Percentiles rank a stretch among this genome's conserved stretches.
Conservation (phyloP, 768 basidiomycete genomes). For the Termitomyces sp. region DNA sequence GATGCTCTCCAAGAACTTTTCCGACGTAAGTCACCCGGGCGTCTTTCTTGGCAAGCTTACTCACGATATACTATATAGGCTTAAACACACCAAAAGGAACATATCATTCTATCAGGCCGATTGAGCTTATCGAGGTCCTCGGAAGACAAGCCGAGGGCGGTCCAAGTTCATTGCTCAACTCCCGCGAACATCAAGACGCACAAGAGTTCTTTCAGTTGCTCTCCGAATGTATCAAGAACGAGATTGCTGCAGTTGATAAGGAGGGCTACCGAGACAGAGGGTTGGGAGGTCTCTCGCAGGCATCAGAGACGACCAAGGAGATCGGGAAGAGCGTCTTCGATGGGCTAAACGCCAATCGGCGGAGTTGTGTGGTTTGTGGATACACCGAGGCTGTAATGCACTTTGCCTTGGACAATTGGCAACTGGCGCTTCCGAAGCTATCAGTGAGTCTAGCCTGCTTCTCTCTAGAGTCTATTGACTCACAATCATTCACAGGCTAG, state of each 20-base stretch:
- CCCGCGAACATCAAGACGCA: slow-evolving; percentile 95
- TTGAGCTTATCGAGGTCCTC: slow-evolving; percentile 69
- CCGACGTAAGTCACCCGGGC: slow-evolving; percentile 43
- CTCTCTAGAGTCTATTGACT: background rate
- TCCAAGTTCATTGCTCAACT: slow-evolving; percentile 67
- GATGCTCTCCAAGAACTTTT: slow-evolving; percentile 76
- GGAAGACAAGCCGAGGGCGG: slow-evolving; percentile 51
- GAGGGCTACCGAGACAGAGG: slow-evolving; percentile 73
- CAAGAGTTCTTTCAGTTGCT: slow-evolving; percentile 97
- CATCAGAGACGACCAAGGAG: slow-evolving; percentile 23
- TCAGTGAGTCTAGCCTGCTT: slow-evolving; percentile 41
- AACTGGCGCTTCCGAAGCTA: slow-evolving; percentile 67
- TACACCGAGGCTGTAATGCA: slow-evolving; percentile 95
- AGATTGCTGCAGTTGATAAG: slow-evolving; percentile 67
- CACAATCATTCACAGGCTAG: slow-evolving; percentile 37
- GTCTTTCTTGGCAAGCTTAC: background rate
- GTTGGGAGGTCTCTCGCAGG: slow-evolving; percentile 48
- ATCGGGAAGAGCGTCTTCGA: slow-evolving; percentile 77
- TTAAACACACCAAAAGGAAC: slow-evolving; percentile 61
- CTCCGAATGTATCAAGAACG: slow-evolving; percentile 86
- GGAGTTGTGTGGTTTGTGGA: slow-evolving; percentile 86
- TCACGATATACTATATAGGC: slow-evolving; percentile 33
- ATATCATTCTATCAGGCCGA: slow-evolving; percentile 65
- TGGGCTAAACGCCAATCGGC: slow-evolving; percentile 84
- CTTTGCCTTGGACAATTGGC: slow-evolving; percentile 84